Base-by-base conservation (phyloP, 768 basidiomycete genomes). In the Xerocomellus dryophilus region DNA sequence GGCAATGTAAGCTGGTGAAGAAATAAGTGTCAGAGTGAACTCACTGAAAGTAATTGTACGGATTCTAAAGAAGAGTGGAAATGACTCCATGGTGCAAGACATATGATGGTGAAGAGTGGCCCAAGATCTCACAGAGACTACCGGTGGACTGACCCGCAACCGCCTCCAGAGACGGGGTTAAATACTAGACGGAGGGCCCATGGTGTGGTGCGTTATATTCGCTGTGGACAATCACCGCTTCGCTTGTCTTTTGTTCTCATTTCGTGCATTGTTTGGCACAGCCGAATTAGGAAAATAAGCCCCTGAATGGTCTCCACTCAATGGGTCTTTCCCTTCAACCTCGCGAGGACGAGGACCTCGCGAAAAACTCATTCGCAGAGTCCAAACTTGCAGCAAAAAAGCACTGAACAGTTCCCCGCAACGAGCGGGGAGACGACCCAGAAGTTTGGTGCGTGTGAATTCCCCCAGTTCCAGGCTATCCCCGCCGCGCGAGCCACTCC, bases 41-140 rank as follows among this genome's bases (percentile, higher is more conserved):
- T 51, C 47, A 72, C 69, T 48, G 57, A 71, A 72, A 14, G 69
- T 45, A 43, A 61, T 35, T 35, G 62, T 60, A 20, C 70, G 69
- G 29, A 71, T 55, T 56, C 40, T 70, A 15, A 70, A 67, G 48
- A 72, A 72, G 23, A 56, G 43, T 3, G 66, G 68, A 32, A 68
- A 70, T 1, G 61, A 65, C 27, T 73, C 65, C 69, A 71, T 68
- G 41, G 31, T 45, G 43, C 27, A 25, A 25, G 34, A 50, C 17
- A 27, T 40, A 41, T 39, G 35, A 31, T 25, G 4, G 43, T 21
- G 35, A 50, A 35, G 39, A 36, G 41, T 7, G 25, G 39, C 41
- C 1, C 4, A 49, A 41, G 58, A 62, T 60, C 56, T 65, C 57
- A 21, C 60, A 59, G 60, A 70, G 59, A 64, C 38, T 51, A 49